Percentiles rank a stretch among this genome's conserved stretches.
phyloP scores from a whole-genome alignment of 805 yeast genomes.

The Wickerhamiella dianesei region DNA sequence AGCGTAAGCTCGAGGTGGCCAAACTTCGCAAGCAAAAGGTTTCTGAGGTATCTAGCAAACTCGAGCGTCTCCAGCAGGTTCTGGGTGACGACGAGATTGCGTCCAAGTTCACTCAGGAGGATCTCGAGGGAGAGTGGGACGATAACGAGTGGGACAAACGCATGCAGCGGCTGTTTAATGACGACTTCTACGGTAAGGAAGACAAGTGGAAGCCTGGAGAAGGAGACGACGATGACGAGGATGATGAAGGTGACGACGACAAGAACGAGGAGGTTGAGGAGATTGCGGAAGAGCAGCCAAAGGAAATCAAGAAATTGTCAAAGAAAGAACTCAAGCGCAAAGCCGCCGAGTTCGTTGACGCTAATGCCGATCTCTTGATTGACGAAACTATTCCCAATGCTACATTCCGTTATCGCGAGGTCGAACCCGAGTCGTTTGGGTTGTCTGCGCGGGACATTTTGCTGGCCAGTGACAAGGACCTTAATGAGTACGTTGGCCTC shows the following conservation, averaged over 20 bases:
- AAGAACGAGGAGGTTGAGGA: conserved; percentile 9
- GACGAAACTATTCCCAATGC: conserved; percentile 41
- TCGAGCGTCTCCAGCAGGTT: conserved; percentile 49
- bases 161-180: conserved; percentile 74
- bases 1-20: conserved; percentile 46
- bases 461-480: conserved; percentile 72
- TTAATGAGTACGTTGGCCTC: conserved; percentile 74
- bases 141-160: conserved; percentile 83
- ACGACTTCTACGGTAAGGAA: conserved; percentile 54
- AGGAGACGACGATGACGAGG: conserved; percentile 31
- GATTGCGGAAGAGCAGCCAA: conserved; percentile 18
- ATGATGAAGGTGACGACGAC: conserved; percentile 22
- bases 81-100: conserved; percentile 55
- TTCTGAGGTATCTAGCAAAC: conserved; percentile 61
- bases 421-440: conserved; percentile 89
- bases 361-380: conserved; percentile 47
- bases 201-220: conserved; percentile 40
- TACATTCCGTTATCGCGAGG: conserved; percentile 78
- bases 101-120: conserved; percentile 55
- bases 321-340: conserved; percentile 46
- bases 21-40: conserved; percentile 65
- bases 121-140: conserved; percentile 78
- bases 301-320: conserved; percentile 40
- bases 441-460: conserved; percentile 74
- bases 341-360: conserved; percentile 69